Conservation (phyloP, 441 rosid genomes). For the Bocquillonia castaneifolia region DNA sequence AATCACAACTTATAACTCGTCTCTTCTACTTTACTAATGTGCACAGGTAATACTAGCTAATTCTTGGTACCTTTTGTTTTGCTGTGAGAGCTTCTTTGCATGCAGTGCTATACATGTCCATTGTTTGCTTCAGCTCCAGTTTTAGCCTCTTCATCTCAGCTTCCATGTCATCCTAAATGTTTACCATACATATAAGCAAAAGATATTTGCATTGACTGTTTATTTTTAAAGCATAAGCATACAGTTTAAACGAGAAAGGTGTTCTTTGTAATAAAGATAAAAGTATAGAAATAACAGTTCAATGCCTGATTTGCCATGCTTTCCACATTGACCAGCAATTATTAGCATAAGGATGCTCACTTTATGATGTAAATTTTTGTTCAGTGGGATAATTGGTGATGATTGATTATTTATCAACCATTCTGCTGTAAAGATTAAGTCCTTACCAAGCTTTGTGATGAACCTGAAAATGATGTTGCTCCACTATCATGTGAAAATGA, state of each 20-base stretch:
- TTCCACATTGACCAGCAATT: not conserved
- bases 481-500: conserved; percentile 53
- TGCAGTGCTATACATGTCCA: conserved; percentile 78
- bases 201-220: not conserved
- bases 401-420: not conserved
- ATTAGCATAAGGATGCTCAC: not conserved
- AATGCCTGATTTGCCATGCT: not conserved
- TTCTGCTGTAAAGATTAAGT: not conserved
- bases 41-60: not conserved
- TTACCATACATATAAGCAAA: conserved; percentile 18
- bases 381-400: not conserved
- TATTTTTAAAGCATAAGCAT: no score
- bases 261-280: no score
- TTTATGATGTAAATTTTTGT: not conserved
- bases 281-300: no score
- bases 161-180: conserved; percentile 69
- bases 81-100: conserved; percentile 86
- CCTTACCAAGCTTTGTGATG: conserved; percentile 56
- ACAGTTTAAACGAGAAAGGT: no score
- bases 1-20: not conserved
- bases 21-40: not conserved
- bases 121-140: conserved; percentile 85
- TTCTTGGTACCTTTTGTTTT: conserved; percentile 58
- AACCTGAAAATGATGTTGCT: conserved; percentile 47
- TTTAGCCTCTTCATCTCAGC: conserved; percentile 80